These are phyloP conservation scores for Fusarium virguliforme DNA, from an alignment of 2,329 filamentous ascomycete genomes.

Conservation along the genomic window DNA sequence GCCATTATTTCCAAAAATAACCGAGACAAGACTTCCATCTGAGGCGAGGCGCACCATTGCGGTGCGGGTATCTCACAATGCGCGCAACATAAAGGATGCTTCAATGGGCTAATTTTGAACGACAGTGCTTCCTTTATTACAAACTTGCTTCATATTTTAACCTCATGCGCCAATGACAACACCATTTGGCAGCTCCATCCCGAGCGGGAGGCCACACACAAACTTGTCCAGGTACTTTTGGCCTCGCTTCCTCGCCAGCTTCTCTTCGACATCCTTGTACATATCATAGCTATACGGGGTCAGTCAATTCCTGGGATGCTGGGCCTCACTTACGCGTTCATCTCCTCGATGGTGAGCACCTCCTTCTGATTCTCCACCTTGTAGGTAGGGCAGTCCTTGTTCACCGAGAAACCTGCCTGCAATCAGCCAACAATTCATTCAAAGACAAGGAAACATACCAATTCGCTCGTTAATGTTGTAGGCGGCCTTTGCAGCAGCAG, in stretches of 20 bases:
- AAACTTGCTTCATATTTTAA: conserved; percentile 45
- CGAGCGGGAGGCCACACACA: conserved; percentile 63
- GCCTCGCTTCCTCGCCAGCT: conserved; percentile 57
- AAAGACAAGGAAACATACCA: conserved; percentile 55
- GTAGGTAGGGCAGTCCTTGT: conserved; percentile 70
- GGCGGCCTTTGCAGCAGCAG: conserved; percentile 70
- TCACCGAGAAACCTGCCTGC: conserved; percentile 71
- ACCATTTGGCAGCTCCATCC: conserved; percentile 66
- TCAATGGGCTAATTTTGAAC: not conserved
- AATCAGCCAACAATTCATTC: too few species aligned
- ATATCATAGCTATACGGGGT: conserved; percentile 67
- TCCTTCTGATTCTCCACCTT: conserved; percentile 74
- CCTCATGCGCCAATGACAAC: conserved; percentile 56
- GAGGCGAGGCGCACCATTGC: not conserved
- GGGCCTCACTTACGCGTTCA: conserved; percentile 71
- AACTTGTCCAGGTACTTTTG: conserved; percentile 58
- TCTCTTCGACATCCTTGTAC: conserved; percentile 70
- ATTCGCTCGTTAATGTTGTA: conserved; percentile 77
- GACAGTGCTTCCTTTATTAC: not conserved
- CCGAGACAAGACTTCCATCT: not conserved
- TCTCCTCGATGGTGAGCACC: conserved; percentile 78
- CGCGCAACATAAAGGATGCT: not conserved
- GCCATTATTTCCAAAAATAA: not conserved
- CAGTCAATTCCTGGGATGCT: accelerated
- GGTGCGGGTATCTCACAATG: not conserved